A percentile compares a stretch with the other conserved stretches of the same genome.
Evolutionary conservation across 371 early-diverging fungal genomes (phyloP).

Genomic region (Nematocida minor): DNA sequence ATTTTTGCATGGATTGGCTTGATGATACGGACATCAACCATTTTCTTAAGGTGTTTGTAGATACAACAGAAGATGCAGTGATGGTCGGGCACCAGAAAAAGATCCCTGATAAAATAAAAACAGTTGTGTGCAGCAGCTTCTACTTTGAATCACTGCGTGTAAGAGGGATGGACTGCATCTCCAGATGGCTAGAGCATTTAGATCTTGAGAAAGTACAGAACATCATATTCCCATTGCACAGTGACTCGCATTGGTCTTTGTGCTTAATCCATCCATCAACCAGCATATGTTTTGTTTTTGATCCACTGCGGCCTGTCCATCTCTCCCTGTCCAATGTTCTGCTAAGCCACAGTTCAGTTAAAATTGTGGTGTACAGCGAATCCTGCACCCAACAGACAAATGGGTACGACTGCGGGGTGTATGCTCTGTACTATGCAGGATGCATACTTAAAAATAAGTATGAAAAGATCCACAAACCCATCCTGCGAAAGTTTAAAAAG

Average conservation of each 20-base stretch:
- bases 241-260: slow-evolving; percentile 34
- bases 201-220: not conserved
- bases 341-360: not conserved
- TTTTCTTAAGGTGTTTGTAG: not conserved
- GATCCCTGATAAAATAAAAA: not conserved
- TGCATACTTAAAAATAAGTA: not conserved
- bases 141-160: slow-evolving; percentile 36
- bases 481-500: not conserved
- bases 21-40: slow-evolving; percentile 10
- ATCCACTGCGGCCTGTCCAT: slow-evolving; percentile 31
- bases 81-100: slow-evolving; percentile 8
- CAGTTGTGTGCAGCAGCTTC: slow-evolving; percentile 28
- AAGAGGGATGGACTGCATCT: slow-evolving; percentile 8
- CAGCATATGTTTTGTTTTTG: not conserved
- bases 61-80: not conserved
- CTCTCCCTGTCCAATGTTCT: not conserved
- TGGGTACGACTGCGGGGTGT: slow-evolving; percentile 37
- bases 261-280: not conserved
- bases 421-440: slow-evolving; percentile 29
- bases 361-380: slow-evolving; percentile 3
- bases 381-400: slow-evolving; percentile 17
- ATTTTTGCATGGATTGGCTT: slow-evolving; percentile 8
- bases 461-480: not conserved
- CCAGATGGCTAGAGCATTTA: not conserved
- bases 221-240: slow-evolving; percentile 30